Percentiles rank a stretch among this genome's conserved stretches.
Conservation (phyloP, 257 asterid genomes). For the Scutellaria baicalensis region DNA sequence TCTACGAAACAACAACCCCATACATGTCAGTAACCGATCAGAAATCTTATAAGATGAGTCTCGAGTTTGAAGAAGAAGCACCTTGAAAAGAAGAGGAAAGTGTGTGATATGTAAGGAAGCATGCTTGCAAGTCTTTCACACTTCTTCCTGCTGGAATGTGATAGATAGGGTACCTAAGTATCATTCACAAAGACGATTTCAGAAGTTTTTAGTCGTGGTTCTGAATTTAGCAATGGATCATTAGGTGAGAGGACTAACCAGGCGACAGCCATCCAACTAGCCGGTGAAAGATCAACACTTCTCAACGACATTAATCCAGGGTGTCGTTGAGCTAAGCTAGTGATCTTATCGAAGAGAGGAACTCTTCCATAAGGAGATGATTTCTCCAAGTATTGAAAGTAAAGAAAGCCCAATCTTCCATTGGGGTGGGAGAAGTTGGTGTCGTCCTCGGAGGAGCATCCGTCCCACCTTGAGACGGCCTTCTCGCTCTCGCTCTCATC, state of each 20-base stretch:
- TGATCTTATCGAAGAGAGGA: conserved; percentile 61
- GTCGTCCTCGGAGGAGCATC: conserved; percentile 57
- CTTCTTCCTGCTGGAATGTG: conserved; percentile 61
- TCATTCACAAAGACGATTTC: not conserved
- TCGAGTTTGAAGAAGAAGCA: not conserved
- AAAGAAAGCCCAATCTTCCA: conserved; percentile 49
- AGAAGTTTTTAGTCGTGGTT: too few species aligned
- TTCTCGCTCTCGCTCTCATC: conserved; percentile 73
- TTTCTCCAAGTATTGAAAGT: conserved; percentile 60
- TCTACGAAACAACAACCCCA: conserved; percentile 14
- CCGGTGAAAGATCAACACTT: conserved; percentile 81
- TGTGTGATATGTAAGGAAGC: conserved; percentile 84
- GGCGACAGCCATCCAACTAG: conserved; percentile 89
- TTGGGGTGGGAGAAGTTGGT: conserved; percentile 36
- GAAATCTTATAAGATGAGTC: too few species aligned
- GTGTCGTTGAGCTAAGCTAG: conserved; percentile 35
- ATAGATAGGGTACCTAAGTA: conserved; percentile 74
- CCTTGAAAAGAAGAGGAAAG: conserved; percentile 85
- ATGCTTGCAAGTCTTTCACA: conserved; percentile 49
- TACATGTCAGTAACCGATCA: too few species aligned
- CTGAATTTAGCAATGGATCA: too few species aligned
- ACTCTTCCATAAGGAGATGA: conserved; percentile 67
- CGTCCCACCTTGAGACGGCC: conserved; percentile 57
- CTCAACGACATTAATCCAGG: conserved; percentile 61
- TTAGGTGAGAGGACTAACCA: conserved; percentile 37